phyloP scores from a whole-genome alignment of 345 rosid species.

The Rhizophora apiculata region DNA sequence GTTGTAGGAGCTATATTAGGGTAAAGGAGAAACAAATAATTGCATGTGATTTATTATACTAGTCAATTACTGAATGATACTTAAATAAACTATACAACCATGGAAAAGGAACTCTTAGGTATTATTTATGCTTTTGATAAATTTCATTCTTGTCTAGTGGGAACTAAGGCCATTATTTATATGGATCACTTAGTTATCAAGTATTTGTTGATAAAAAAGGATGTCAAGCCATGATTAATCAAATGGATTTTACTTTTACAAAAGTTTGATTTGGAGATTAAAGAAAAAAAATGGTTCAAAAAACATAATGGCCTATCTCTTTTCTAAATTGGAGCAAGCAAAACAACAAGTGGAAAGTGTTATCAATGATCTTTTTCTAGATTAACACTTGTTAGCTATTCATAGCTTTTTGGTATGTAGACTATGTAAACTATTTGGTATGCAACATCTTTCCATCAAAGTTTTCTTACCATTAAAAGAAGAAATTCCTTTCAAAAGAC shows the following conservation, averaged over 20 bases:
- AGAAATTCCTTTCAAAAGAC: background rate
- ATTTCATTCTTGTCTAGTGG: background rate
- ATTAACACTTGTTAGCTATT: background rate
- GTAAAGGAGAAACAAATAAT: no score
- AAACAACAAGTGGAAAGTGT: no score
- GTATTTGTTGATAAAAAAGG: background rate
- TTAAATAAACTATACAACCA: no score
- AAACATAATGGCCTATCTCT: no score
- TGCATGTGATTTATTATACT: no score
- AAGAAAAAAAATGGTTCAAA: no score
- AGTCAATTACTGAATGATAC: no score
- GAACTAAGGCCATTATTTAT: background rate
- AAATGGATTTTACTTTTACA: no score
- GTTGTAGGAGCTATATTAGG: no score
- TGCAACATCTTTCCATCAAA: background rate
- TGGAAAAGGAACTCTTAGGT: background rate
- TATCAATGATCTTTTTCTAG: background rate
- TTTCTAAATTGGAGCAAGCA: background rate
- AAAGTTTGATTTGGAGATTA: no score
- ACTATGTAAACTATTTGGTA: background rate
- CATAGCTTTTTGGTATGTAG: background rate
- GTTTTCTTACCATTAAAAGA: background rate
- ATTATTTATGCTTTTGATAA: background rate
- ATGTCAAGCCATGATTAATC: background rate
- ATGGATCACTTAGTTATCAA: background rate